phyloP scores from a whole-genome alignment of 768 basidiomycete species.

The Jaapia argillacea region DNA sequence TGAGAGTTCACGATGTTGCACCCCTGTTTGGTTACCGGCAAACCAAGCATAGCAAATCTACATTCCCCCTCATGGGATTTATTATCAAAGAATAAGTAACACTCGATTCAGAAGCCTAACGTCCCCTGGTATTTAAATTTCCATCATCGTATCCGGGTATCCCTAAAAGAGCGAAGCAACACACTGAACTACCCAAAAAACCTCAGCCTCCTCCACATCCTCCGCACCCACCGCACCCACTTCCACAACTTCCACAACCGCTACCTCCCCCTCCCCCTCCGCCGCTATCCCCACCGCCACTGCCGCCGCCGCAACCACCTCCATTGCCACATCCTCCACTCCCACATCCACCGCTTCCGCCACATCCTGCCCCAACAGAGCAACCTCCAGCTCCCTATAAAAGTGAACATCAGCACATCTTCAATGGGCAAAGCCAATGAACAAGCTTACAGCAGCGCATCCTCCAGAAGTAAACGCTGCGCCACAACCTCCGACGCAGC shows the following conservation, averaged over 20 bases:
- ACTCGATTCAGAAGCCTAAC: too few species aligned
- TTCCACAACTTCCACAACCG: conserved; percentile 7
- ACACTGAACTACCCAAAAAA: too few species aligned
- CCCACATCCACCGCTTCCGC: conserved; percentile 1
- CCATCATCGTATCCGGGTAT: too few species aligned
- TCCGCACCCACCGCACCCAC: conserved; percentile 12
- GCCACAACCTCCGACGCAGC: background rate
- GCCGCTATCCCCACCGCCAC: conserved; percentile 5
- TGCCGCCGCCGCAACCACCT: conserved; percentile 20
- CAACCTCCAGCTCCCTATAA: background rate
- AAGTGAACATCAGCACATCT: background rate
- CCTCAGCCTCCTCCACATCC: too few species aligned
- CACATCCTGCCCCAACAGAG: conserved; percentile 4
- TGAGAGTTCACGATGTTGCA: too few species aligned
- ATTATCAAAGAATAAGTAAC: too few species aligned
- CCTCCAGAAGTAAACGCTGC: background rate
- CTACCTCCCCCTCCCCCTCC: conserved; percentile 8
- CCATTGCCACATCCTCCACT: conserved; percentile 14
- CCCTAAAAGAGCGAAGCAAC: too few species aligned
- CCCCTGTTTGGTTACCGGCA: too few species aligned
- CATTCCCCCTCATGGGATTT: too few species aligned
- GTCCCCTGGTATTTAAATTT: too few species aligned
- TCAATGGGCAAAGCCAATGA: background rate
- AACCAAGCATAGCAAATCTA: too few species aligned
- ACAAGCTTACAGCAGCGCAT: conserved; percentile 6